Percentiles rank a stretch among this genome's conserved stretches.
These are phyloP conservation scores for Penicillium paneum DNA, from an alignment of 2,329 filamentous ascomycete genomes.

Conservation along the genomic window DNA sequence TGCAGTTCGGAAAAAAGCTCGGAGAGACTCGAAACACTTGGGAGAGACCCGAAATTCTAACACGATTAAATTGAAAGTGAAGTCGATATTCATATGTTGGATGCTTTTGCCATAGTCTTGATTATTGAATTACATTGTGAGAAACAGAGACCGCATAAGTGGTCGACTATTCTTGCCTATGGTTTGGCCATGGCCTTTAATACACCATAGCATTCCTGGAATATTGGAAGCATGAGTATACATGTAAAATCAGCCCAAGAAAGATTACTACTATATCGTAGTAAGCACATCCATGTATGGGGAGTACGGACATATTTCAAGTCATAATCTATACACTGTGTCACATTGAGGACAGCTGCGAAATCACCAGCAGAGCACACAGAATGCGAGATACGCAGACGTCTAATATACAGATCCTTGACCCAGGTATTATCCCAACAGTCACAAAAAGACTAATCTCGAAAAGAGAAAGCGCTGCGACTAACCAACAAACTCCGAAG, in stretches of 20 bases:
- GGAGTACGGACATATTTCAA: constrained; percentile 16
- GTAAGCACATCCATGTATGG: not conserved
- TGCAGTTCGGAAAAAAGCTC: too few relatives aligned
- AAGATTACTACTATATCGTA: not conserved
- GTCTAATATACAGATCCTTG: constrained; percentile 38
- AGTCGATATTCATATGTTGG: too few relatives aligned
- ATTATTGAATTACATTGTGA: too few relatives aligned
- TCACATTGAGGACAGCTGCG: constrained; percentile 14
- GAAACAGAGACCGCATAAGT: not conserved
- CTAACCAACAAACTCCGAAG: constrained; percentile 37
- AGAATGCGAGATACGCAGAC: constrained; percentile 26
- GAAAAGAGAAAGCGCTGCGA: constrained; percentile 33
- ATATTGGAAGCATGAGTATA: too few relatives aligned
- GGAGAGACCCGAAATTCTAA: not conserved
- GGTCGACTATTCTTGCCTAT: not conserved
- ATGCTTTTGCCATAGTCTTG: too few relatives aligned
- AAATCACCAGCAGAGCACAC: constrained; percentile 16
- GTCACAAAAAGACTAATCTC: constrained; percentile 31
- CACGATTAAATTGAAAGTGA: too few relatives aligned
- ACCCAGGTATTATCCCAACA: constrained; percentile 33
- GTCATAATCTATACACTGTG: constrained; percentile 27
- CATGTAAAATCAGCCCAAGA: not conserved
- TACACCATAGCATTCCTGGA: not conserved
- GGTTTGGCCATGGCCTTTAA: not conserved
- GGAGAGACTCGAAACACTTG: too few relatives aligned